Evolutionary conservation across 108 stramenopile genomes (phyloP).

Genomic region (Nannochloropsis gaditana): DNA sequence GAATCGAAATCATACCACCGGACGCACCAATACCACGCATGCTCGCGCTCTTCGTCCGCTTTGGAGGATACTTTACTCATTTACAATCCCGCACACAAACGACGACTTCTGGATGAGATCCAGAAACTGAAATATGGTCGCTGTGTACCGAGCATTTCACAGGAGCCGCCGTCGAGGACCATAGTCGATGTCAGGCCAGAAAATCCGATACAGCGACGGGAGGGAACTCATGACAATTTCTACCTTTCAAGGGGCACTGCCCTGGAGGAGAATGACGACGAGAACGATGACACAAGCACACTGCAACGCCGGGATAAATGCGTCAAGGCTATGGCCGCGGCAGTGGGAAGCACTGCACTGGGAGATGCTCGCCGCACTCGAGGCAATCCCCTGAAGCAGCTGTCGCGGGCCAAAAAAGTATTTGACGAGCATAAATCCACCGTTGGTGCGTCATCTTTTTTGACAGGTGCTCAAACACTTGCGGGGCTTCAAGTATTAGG

Average conservation of each 20-base stretch:
- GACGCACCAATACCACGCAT: slow-evolving; percentile 9
- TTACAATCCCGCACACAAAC: background rate
- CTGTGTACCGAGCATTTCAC: background rate
- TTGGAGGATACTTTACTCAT: background rate
- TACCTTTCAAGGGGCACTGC: too few relatives aligned
- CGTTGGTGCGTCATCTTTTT: background rate
- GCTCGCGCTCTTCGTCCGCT: background rate
- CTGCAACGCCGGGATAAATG: background rate
- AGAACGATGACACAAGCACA: background rate
- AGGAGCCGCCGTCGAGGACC: background rate
- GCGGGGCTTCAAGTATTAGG: background rate
- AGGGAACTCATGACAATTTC: background rate
- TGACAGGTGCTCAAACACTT: background rate
- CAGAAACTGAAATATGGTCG: background rate
- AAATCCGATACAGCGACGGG: background rate
- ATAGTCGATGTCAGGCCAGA: background rate
- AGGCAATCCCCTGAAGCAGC: background rate
- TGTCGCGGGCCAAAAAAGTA: background rate
- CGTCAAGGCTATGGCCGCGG: slow-evolving; percentile 14
- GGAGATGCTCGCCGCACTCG: background rate
- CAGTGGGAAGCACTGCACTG: background rate
- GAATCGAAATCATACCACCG: background rate
- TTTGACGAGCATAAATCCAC: background rate
- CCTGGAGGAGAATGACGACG: background rate
- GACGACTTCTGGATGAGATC: background rate